Evolutionary conservation across 768 basidiomycete species (phyloP).

Genomic region (Paxillus involutus): DNA sequence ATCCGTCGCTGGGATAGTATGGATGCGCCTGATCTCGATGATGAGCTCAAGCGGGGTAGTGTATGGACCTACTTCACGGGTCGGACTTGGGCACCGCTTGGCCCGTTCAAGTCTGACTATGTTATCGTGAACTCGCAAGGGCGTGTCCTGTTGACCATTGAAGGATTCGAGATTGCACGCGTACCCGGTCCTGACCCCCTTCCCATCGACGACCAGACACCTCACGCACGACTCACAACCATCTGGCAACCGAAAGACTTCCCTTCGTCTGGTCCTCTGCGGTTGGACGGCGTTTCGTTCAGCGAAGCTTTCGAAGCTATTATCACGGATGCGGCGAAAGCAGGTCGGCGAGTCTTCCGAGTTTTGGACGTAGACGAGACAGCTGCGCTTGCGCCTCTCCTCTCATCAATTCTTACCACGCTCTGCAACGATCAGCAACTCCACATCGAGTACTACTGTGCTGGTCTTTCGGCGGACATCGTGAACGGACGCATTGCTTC

Average conservation of each 20-base stretch:
- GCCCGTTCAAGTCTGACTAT: conserved; percentile 14
- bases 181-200: conserved; percentile 14
- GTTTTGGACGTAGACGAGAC: conserved; percentile 6
- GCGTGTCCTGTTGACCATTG: conserved; percentile 21
- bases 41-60: conserved; percentile 1
- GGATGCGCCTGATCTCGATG: conserved; percentile 8
- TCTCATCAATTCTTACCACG: neutral
- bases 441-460: conserved; percentile 10
- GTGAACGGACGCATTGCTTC: neutral
- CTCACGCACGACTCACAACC: conserved; percentile 17
- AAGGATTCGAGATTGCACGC: conserved; percentile 18
- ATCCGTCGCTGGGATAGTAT: conserved; percentile 11
- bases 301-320: conserved; percentile 1
- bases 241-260: conserved; percentile 20
- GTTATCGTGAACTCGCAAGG: conserved; percentile 14
- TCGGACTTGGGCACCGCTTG: conserved; percentile 7
- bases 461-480: neutral
- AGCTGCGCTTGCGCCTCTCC: neutral
- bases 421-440: neutral
- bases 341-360: conserved; percentile 6
- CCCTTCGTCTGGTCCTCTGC: neutral
- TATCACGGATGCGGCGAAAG: neutral
- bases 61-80: conserved; percentile 13
- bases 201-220: conserved; percentile 7
- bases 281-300: neutral